These are phyloP conservation scores for Trichoderma reesei DNA, from an alignment of 495 filamentous ascomycete species.

Conservation along the genomic window DNA sequence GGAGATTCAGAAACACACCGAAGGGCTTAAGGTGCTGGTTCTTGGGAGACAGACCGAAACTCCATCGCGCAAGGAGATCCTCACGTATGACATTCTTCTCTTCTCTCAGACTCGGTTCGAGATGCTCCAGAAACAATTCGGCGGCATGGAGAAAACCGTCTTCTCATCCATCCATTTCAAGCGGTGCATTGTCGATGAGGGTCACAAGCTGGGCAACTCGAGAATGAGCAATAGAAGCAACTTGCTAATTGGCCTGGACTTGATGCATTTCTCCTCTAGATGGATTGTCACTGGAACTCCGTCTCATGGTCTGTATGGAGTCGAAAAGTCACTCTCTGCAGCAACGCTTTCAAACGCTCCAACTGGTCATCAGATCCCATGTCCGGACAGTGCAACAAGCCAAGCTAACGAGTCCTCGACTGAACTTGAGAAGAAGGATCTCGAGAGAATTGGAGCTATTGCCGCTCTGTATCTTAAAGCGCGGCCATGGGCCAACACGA, in stretches of 20 bases:
- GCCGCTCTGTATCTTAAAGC: constrained; percentile 61
- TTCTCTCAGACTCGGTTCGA: constrained; percentile 70
- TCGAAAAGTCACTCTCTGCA: constrained; percentile 22
- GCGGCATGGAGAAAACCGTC: constrained; percentile 24
- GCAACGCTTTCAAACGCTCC: neutral
- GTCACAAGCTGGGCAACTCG: constrained; percentile 62
- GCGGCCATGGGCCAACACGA: constrained; percentile 58
- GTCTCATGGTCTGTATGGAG: constrained; percentile 67
- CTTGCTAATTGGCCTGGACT: constrained; percentile 54
- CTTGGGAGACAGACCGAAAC: constrained; percentile 41
- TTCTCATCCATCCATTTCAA: constrained; percentile 70
- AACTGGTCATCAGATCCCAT: neutral
- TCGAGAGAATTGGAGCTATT: constrained; percentile 64
- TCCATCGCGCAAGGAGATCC: constrained; percentile 49
- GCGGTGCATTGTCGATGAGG: constrained; percentile 84
- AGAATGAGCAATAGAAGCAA: constrained; percentile 49
- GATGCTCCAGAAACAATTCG: constrained; percentile 34
- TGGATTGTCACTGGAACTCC: constrained; percentile 94
- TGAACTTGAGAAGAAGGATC: constrained; percentile 55
- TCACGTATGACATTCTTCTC: constrained; percentile 67
- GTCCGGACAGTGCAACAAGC: constrained; percentile 8
- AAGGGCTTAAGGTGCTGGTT: constrained; percentile 52
- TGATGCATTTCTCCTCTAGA: constrained; percentile 58
- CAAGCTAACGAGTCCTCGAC: constrained; percentile 19
- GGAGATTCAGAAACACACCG: constrained; percentile 62